Base-by-base conservation (phyloP, 1,284 basidiomycete species). In the Ceratobasidium sp. region DNA sequence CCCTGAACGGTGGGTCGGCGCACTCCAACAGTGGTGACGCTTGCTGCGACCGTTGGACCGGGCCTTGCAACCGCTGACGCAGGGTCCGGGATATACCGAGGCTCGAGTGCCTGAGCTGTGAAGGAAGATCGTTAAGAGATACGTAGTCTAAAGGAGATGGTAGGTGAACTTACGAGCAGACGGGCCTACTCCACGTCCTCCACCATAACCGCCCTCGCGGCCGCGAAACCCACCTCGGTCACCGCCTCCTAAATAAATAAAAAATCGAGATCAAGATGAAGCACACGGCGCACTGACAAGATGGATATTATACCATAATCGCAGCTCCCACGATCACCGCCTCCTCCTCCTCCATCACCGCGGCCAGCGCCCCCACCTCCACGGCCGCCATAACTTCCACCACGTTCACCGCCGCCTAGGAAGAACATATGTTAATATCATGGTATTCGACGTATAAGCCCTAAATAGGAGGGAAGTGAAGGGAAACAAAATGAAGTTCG, bases 1-100 rank as follows among this genome's bases (percentile, higher is more conserved):
- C 91, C 92, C 3, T 5, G 57, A 22, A 33, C 57, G 14, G 9
- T 3, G 15, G 57, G 57, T 29, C 57, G 3, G 19, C 17, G 57
- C 9, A 60, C 57, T 14, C 57, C 57, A 41, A 60, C 33, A 33
- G 57, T 60, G 19, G 8, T 3, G 36, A 60, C 57, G 3, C 57
- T 33, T 8, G 29, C 6, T n/a, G 57, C 33, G 19, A 60, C 41
- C 24, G 4, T 41, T 17, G 57, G 57, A n/a, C 19, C 33, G n/a
- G 29, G 31, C 24, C 14, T 3, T 14, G 5, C 57, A 29, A 19
- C 41, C 17, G 57, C 57, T 44, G 4, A 5, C 17, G 29, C 29
- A 60, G 57, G 57, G 24, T 60, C 31, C 9, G 57, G 57, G 19
- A 41, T n/a, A 60, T 57, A 60, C 33, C 19, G 17, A 60, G 33